A percentile compares a stretch with the other conserved stretches of the same genome.
phyloP scores from a whole-genome alignment of 345 rosid genomes.

The Microcos paniculata region DNA sequence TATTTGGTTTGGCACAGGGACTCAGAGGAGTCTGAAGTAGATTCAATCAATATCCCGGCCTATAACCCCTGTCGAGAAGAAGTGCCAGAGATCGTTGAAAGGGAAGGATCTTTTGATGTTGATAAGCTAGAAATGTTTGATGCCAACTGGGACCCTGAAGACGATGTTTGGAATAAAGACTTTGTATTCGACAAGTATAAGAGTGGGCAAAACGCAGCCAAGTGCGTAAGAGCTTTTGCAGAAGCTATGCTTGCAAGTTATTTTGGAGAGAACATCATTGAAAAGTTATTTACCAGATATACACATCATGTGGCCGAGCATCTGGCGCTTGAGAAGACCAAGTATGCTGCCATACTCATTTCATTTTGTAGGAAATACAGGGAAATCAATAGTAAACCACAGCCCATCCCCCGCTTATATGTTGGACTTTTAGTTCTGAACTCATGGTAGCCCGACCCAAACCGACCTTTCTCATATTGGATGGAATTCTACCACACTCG shows the following conservation, averaged over 20 bases:
- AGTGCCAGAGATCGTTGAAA: slow-evolving; percentile 22
- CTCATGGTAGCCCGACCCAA: too few species aligned
- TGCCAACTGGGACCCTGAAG: slow-evolving; percentile 6
- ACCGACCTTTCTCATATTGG: too few species aligned
- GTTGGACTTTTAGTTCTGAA: too few species aligned
- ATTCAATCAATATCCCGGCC: slow-evolving; percentile 36
- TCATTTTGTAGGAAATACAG: background rate
- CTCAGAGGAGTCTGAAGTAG: slow-evolving; percentile 30
- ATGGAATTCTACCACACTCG: too few species aligned
- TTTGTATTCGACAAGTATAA: background rate
- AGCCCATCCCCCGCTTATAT: too few species aligned
- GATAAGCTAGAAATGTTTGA: slow-evolving; percentile 23
- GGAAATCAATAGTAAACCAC: too few species aligned
- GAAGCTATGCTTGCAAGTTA: slow-evolving; percentile 21
- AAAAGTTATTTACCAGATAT: slow-evolving; percentile 16
- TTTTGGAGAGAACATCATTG: slow-evolving; percentile 20
- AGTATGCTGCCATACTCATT: background rate
- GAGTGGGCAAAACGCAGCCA: slow-evolving; percentile 11
- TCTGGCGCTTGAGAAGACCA: background rate
- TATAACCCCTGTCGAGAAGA: slow-evolving; percentile 36
- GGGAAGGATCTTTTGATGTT: slow-evolving; percentile 38
- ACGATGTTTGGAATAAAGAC: background rate
- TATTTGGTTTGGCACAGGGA: slow-evolving; percentile 27
- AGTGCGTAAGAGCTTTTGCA: background rate
- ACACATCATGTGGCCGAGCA: background rate